Evolutionary conservation across 441 rosid genomes (phyloP).

Genomic region (Adansonia grandidieri): DNA sequence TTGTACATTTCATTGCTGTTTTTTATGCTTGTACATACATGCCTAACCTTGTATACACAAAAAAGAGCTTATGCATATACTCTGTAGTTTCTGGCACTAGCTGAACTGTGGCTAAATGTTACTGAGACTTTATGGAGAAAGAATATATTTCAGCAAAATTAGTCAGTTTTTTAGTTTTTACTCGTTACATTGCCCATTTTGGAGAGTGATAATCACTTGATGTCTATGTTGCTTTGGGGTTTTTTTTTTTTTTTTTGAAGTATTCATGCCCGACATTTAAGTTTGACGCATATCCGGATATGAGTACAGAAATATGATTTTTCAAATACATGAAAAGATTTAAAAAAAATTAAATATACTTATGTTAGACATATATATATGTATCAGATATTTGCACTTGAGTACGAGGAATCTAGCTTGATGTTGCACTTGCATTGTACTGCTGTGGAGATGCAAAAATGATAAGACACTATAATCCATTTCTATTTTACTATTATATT

Average conservation of each 20-base stretch:
- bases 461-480: neutral
- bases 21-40: slow-evolving; percentile 17
- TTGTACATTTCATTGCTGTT: neutral
- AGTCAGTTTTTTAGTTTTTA: neutral
- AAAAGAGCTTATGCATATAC: neutral
- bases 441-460: neutral
- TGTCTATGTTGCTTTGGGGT: too few relatives aligned
- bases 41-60: neutral
- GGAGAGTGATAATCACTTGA: neutral
- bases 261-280: too few relatives aligned
- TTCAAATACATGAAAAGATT: too few relatives aligned
- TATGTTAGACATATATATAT: too few relatives aligned
- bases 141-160: neutral
- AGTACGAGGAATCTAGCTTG: neutral
- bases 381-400: too few relatives aligned
- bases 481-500: neutral
- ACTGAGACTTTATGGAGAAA: neutral
- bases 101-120: neutral
- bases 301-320: too few relatives aligned
- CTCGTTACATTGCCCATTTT: neutral
- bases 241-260: too few relatives aligned
- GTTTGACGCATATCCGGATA: too few relatives aligned
- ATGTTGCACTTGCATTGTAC: neutral
- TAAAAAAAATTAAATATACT: too few relatives aligned
- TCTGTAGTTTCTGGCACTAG: neutral